Evolutionary conservation across 495 filamentous ascomycete genomes (phyloP), one percentile per base, ranked within the genome.

Genomic region (Neurospora africana): DNA sequence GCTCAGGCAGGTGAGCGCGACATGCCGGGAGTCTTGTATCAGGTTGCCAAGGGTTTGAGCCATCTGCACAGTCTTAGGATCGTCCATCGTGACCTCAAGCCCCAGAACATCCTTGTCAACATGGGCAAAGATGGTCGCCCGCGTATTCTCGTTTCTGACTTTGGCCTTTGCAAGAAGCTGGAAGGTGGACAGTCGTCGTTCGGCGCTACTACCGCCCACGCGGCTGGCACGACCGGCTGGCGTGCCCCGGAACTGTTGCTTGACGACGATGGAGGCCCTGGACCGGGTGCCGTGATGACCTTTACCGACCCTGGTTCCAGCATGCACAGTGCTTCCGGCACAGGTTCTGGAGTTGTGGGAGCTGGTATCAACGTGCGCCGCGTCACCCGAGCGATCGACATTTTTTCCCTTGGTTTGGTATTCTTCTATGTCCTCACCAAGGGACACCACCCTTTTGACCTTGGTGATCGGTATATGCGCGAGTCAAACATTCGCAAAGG

Each of bases 141-240:
- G 38, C 91, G 95, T 19, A 84, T 98, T 5, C 88, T 98, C 11
- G 97, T 99, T 40, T 98, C 96, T 1, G 95, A 98, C 81, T 99
- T 99, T 80, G 95, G 95, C 15, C 87, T 99, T 23, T 98, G 95
- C 81, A 98, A 98, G 86, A 98, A 97, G 77, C 83, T 99, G n/a
- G 95, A 98, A 71, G 93, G 92, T 71, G 94, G 96, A 65, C 93
- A 94, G 76, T 97, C 93, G 68, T 98, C 95, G 0, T 94, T 98
- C 79, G 91, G 94, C 23, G 93, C 94, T 9, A 97, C 95, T 5
- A 98, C 95, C 2, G 93, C 93, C 13, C 94, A 97, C 76, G 94
- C 94, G 17, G 93, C 93, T 39, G 95, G 95, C 30, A 99, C 95
- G 2, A 91, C 92, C 39, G 95, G 95, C 36, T 99, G 95, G 95